These are phyloP conservation scores for Arabis alpina DNA, from an alignment of 345 rosid genomes.

Conservation along the genomic window DNA sequence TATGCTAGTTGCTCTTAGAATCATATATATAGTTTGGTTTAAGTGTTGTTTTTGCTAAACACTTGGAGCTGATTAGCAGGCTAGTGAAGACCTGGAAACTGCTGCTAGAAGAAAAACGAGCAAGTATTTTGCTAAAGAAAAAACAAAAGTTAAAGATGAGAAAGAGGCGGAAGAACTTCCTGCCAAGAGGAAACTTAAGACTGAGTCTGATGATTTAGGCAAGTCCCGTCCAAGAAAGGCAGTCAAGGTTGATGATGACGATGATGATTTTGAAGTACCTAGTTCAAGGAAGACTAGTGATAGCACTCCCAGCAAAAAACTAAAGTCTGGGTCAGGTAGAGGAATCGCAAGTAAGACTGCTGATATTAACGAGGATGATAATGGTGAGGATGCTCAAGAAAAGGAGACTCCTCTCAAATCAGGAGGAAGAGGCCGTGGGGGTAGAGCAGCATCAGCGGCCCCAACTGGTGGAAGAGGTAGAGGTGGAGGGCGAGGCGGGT, in stretches of 20 bases:
- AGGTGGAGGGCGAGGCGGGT: conserved; percentile 90
- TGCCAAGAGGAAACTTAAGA: conserved; percentile 65
- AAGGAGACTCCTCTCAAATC: conserved; percentile 63
- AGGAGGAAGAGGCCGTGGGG: conserved; percentile 82
- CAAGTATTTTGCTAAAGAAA: conserved; percentile 83
- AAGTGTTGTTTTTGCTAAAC: conserved; percentile 15
- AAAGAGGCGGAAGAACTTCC: conserved; percentile 55
- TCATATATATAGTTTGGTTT: not conserved
- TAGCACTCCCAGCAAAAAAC: conserved; percentile 77
- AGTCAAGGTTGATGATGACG: conserved; percentile 57
- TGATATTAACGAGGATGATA: conserved; percentile 57
- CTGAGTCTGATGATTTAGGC: conserved; percentile 43
- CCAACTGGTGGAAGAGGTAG: conserved; percentile 85
- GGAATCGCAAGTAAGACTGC: conserved; percentile 61
- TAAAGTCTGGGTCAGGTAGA: conserved; percentile 74
- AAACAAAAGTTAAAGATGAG: conserved; percentile 66
- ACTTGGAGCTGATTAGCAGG: conserved; percentile 44
- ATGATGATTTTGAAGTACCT: conserved; percentile 68
- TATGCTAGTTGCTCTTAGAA: conserved; percentile 14
- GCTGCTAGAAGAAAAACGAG: conserved; percentile 83
- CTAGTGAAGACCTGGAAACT: conserved; percentile 52
- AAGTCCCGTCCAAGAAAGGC: conserved; percentile 60
- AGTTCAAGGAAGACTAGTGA: conserved; percentile 49
- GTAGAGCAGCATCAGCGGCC: conserved; percentile 68
- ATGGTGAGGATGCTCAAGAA: conserved; percentile 57